These are phyloP conservation scores for Colletotrichum camelliae DNA, from an alignment of 2,329 filamentous ascomycete genomes.

Conservation along the genomic window DNA sequence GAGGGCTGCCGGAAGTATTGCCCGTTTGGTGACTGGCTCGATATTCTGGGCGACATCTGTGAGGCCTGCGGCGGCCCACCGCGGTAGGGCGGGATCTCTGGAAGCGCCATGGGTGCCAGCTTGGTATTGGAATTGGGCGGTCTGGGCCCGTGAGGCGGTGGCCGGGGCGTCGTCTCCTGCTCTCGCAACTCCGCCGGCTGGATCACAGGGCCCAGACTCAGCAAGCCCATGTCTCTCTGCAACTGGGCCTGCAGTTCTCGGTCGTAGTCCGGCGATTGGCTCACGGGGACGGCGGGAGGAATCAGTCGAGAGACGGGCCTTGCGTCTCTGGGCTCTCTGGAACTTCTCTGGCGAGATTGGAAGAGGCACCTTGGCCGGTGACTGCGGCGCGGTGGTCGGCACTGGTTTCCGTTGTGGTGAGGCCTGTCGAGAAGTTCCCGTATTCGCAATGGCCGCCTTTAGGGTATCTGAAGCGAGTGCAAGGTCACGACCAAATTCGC, in stretches of 20 bases:
- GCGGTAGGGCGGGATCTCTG: constrained; percentile 62
- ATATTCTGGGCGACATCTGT: constrained; percentile 29
- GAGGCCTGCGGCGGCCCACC: constrained; percentile 32
- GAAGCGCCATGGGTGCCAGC: constrained; percentile 46
- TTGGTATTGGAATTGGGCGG: constrained; percentile 43
- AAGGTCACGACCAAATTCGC: constrained; percentile 48
- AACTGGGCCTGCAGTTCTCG: constrained; percentile 65
- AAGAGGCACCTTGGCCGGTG: constrained; percentile 66
- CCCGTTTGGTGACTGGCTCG: constrained; percentile 19
- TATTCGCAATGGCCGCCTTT: constrained; percentile 52
- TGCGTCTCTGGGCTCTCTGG: constrained; percentile 44
- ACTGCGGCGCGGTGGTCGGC: constrained; percentile 40
- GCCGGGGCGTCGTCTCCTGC: constrained; percentile 22
- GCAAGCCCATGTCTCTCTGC: constrained; percentile 64
- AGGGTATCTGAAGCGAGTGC: constrained; percentile 55
- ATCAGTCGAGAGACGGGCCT: constrained; percentile 49
- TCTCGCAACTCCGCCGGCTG: constrained; percentile 21
- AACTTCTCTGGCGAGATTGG: constrained; percentile 63
- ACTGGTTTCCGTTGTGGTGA: constrained; percentile 67
- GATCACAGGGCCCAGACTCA: constrained; percentile 53
- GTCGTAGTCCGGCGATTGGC: constrained; percentile 65
- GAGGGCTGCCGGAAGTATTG: constrained; percentile 26
- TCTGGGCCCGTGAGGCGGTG: constrained; percentile 32
- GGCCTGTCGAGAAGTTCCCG: constrained; percentile 58
- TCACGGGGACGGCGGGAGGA: constrained; percentile 46